Conservation (phyloP, 2,329 filamentous ascomycete genomes). For the Ophiostoma montium region DNA sequence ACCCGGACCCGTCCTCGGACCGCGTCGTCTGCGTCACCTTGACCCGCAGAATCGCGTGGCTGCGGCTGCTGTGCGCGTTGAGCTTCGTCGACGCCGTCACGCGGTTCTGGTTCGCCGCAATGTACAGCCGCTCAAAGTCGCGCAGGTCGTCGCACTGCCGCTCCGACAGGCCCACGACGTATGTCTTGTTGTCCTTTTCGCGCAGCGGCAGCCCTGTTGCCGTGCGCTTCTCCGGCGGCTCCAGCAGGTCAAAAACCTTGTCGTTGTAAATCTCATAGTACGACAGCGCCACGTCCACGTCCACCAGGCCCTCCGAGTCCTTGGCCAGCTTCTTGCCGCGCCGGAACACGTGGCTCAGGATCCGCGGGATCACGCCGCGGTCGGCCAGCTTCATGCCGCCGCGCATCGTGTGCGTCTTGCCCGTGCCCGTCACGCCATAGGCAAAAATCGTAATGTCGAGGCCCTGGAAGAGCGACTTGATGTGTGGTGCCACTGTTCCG, state of each 20-base stretch:
- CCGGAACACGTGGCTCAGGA: slow-evolving; percentile 76
- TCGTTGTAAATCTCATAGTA: slow-evolving; percentile 98
- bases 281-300: slow-evolving; percentile 61
- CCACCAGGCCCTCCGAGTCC: slow-evolving; percentile 56
- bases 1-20: slow-evolving; percentile 29
- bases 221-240: slow-evolving; percentile 75
- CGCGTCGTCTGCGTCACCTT: slow-evolving; percentile 63
- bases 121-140: slow-evolving; percentile 81
- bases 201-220: slow-evolving; percentile 66
- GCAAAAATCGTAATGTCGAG: slow-evolving; percentile 83
- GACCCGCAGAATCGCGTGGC: slow-evolving; percentile 81
- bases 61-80: slow-evolving; percentile 80
- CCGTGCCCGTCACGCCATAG: slow-evolving; percentile 84
- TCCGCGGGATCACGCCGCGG: slow-evolving; percentile 71
- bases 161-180: slow-evolving; percentile 76
- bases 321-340: slow-evolving; percentile 74
- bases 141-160: slow-evolving; percentile 70
- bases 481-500: slow-evolving; percentile 61
- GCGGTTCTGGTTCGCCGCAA: slow-evolving; percentile 81
- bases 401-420: slow-evolving; percentile 93
- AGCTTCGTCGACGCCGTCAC: slow-evolving; percentile 85
- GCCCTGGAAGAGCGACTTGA: slow-evolving; percentile 85
- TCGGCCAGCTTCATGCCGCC: slow-evolving; percentile 77
- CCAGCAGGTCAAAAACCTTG: slow-evolving; percentile 83
- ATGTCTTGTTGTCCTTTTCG: slow-evolving; percentile 74